Evolutionary conservation across 2,329 filamentous ascomycete genomes (phyloP), one percentile per base, ranked within the genome.

Genomic region (Metarhizium robertsii): DNA sequence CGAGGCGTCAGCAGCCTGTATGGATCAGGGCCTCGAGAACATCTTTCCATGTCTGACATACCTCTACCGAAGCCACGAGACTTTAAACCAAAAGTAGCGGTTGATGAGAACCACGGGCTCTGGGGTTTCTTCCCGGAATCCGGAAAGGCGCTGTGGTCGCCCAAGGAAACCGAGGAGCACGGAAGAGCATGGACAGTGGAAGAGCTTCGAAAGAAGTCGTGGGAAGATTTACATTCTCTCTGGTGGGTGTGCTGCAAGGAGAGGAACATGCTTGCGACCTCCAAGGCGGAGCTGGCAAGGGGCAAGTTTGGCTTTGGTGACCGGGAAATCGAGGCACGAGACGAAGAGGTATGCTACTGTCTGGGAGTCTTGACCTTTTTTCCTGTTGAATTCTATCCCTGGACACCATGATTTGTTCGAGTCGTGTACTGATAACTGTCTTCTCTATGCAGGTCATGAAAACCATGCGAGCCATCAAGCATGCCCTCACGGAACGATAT

Each of bases 191-290:
- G 94, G 94, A 84, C 80, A 11, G 84, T 88, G 7, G 83, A 90
- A 72, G 94, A 99, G 75, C 77, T 99, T 65, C 82, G 92, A 60
- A 79, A 81, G 60, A 96, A 96, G 75, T 90, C 87, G 60, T 99
- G 91, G 89, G 90, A 96, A 59, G 92, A 97, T 70, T 74, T 99
- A 64, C 92, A 97, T 71, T 77, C 79, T 59, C 78, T 99, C 66
- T 99, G 92, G 91, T 99, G 92, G 90, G 82, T 91, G 55, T 97
- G 94, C 69, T 81, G 87, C 58, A 91, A 89, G 74, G 94, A 99
- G 75, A 79, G 88, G 65, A 99, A 99, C 73, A 83, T 89, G 62
- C 83, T 97, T 63, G 79, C 84, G n/a, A 97, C 95, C 34, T 85
- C 87, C 62, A 78, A 78, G 53, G 71, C 78, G 56, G 90, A 95